These are phyloP conservation scores for Dysphania ambrosioides DNA, from an alignment of 148 eudicot genomes.

Conservation along the genomic window DNA sequence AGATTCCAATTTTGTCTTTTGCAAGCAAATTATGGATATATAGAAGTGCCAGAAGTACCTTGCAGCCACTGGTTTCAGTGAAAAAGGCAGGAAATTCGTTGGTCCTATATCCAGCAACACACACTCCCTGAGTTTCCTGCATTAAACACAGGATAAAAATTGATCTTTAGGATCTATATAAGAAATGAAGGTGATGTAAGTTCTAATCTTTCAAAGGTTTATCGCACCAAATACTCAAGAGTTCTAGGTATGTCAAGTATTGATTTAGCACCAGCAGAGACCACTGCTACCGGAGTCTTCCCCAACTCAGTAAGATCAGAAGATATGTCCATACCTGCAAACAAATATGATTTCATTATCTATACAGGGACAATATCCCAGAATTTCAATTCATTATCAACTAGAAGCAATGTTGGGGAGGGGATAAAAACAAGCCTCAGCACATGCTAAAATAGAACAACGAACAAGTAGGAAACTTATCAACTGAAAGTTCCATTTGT, in stretches of 20 bases:
- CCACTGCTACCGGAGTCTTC: conserved; percentile 78
- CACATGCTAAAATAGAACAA: neutral
- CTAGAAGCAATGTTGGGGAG: neutral
- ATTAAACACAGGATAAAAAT: conserved; percentile 19
- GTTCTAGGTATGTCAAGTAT: conserved; percentile 96
- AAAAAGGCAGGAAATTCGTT: conserved; percentile 95
- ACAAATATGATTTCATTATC: neutral
- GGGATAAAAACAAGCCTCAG: neutral
- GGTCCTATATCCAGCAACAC: conserved; percentile 88
- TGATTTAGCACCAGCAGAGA: conserved; percentile 95
- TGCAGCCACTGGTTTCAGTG: conserved; percentile 78
- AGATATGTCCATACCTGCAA: conserved; percentile 92
- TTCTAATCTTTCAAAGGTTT: conserved; percentile 1
- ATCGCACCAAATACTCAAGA: conserved; percentile 81
- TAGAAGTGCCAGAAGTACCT: conserved; percentile 41
- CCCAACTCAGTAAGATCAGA: conserved; percentile 97
- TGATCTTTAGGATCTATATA: neutral
- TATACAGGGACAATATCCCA: neutral
- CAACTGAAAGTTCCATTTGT: neutral
- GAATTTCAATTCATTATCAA: neutral
- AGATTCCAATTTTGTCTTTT: neutral
- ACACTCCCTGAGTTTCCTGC: conserved; percentile 97
- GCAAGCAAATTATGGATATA: neutral
- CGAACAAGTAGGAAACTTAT: too few relatives aligned
- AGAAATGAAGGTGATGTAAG: neutral